phyloP scores from a whole-genome alignment of 148 eudicot genomes.

The Persicaria tinctoria region DNA sequence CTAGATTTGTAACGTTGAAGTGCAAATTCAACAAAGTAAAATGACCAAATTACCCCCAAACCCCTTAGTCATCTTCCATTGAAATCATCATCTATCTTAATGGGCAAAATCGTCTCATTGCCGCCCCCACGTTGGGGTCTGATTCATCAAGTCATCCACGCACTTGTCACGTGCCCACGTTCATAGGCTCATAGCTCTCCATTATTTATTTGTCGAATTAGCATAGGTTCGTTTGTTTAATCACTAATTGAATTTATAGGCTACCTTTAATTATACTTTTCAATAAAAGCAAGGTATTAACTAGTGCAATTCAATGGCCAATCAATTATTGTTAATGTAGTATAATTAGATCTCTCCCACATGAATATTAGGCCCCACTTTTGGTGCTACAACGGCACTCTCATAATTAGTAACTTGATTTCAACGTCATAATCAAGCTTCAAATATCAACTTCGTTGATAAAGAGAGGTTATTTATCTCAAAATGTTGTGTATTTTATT shows the following conservation, averaged over 20 bases:
- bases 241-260: neutral
- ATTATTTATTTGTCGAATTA: neutral
- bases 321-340: neutral
- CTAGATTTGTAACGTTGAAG: neutral
- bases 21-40: neutral
- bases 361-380: neutral
- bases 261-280: conserved; percentile 2
- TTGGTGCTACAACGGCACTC: neutral
- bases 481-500: too few relatives aligned
- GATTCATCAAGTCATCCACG: neutral
- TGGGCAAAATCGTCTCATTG: neutral
- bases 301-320: neutral
- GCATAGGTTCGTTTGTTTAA: neutral
- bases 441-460: neutral
- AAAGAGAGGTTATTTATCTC: too few relatives aligned
- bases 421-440: conserved; percentile 1
- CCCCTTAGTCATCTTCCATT: too few relatives aligned
- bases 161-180: conserved; percentile 5
- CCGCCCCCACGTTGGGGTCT: neutral
- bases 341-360: neutral
- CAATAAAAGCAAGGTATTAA: neutral
- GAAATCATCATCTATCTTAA: neutral
- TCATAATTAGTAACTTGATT: conserved; percentile 1
- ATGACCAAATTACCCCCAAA: too few relatives aligned
- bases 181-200: neutral